These are phyloP conservation scores for Pseudisothecium myosuroides DNA, from an alignment of 225 moss, liverwort and hornwort species.

Conservation along the genomic window DNA sequence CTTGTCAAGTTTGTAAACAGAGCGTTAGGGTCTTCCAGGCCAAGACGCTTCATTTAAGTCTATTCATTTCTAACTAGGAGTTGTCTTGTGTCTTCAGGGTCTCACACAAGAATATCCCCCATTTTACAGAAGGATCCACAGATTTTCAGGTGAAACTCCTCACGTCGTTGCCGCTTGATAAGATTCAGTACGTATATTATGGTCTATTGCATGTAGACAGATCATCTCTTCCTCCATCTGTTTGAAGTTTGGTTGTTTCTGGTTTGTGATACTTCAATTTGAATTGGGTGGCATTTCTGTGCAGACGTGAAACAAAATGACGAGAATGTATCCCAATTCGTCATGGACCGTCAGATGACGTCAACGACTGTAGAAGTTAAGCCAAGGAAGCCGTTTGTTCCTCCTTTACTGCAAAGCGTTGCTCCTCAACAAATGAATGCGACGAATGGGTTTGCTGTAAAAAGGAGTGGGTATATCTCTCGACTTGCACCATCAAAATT, in stretches of 20 bases:
- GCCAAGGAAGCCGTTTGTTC: conserved; percentile 34
- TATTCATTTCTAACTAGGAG: neutral
- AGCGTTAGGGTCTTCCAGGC: neutral
- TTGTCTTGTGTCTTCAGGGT: conserved; percentile 5
- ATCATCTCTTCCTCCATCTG: neutral
- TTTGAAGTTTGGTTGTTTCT: neutral
- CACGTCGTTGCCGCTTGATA: neutral
- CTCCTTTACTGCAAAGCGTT: conserved; percentile 21
- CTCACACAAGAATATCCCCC: neutral
- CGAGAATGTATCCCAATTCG: neutral
- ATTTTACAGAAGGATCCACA: neutral
- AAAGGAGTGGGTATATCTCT: conserved; percentile 41
- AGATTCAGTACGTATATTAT: neutral
- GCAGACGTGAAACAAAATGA: conserved; percentile 12
- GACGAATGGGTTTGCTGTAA: neutral
- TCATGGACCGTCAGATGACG: neutral
- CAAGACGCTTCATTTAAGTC: neutral
- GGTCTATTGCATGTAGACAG: neutral
- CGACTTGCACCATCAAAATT: conserved; percentile 27
- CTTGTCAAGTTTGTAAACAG: neutral
- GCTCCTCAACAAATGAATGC: neutral
- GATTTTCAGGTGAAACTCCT: conserved; percentile 6
- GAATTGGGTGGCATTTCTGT: neutral
- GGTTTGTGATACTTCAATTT: neutral
- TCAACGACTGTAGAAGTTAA: conserved; percentile 1